Percentiles rank a stretch among this genome's conserved stretches.
Conservation (phyloP, 345 rosid species). For the Hypericum androsaemum region DNA sequence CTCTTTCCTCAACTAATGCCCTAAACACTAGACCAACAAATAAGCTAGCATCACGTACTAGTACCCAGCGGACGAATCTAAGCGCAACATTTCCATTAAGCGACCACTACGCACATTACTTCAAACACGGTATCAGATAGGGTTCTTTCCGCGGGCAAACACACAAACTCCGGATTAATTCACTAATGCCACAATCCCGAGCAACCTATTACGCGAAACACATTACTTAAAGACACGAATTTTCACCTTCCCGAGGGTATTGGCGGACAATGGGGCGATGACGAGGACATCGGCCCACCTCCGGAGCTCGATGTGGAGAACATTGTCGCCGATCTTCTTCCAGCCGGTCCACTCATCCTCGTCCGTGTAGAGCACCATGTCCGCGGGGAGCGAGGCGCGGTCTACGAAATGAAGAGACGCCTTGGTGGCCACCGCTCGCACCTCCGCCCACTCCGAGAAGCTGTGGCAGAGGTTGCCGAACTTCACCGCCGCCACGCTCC, state of each 20-base stretch:
- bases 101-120: too few relatives aligned
- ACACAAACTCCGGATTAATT: too few relatives aligned
- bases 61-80: too few relatives aligned
- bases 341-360: constrained; percentile 89
- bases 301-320: constrained; percentile 85
- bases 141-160: too few relatives aligned
- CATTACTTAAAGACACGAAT: too few relatives aligned
- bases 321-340: constrained; percentile 75
- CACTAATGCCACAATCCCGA: too few relatives aligned
- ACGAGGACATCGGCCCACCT: constrained; percentile 94
- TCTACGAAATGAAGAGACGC: constrained; percentile 81
- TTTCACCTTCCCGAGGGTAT: constrained; percentile 81
- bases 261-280: constrained; percentile 86
- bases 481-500: constrained; percentile 88
- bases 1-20: too few relatives aligned
- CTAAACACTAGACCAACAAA: too few relatives aligned
- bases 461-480: constrained; percentile 77
- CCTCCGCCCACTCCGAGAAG: constrained; percentile 87
- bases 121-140: too few relatives aligned
- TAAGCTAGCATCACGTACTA: too few relatives aligned
- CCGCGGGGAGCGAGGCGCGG: constrained; percentile 53
- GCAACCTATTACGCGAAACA: too few relatives aligned
- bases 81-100: too few relatives aligned
- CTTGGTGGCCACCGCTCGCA: constrained; percentile 65
- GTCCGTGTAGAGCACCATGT: constrained; percentile 64